Conservation (phyloP, 495 filamentous ascomycete genomes). For the Pseudoneurospora amorphoporcata region DNA sequence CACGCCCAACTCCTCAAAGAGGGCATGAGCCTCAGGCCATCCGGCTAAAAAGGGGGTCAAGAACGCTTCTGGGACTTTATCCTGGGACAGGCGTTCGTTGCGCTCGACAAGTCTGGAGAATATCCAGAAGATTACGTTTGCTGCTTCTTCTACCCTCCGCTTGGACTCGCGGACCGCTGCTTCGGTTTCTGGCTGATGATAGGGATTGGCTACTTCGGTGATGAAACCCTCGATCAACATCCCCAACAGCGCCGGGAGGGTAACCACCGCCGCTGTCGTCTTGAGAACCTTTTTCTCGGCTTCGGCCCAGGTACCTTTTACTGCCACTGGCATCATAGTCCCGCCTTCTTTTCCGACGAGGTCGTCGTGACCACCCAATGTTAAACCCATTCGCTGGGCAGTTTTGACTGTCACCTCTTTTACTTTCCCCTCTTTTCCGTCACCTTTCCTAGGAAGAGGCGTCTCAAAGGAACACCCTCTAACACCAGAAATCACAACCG, state of each 20-base stretch:
- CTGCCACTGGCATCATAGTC: not conserved
- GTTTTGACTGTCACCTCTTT: not conserved
- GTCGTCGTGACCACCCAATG: not conserved
- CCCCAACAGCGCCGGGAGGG: not conserved
- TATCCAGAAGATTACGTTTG: not conserved
- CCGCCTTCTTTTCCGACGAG: not conserved
- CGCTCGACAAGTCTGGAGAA: not conserved
- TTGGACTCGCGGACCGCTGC: no score
- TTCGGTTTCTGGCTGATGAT: no score
- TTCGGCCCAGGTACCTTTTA: not conserved
- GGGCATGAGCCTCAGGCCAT: not conserved
- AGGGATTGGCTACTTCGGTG: not conserved
- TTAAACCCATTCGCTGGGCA: not conserved
- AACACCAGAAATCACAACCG: not conserved
- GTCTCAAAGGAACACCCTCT: not conserved
- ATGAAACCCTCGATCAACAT: not conserved
- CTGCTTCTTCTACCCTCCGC: not conserved
- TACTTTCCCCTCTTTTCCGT: not conserved
- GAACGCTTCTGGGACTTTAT: not conserved
- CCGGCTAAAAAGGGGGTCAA: constrained; percentile 1
- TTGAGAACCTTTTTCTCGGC: not conserved
- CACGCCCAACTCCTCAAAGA: not conserved
- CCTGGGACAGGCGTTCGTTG: not conserved
- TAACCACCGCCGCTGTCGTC: not conserved
- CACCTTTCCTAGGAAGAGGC: not conserved